Base-by-base conservation (phyloP, 1,284 basidiomycete species). In the Athelia sp. region DNA sequence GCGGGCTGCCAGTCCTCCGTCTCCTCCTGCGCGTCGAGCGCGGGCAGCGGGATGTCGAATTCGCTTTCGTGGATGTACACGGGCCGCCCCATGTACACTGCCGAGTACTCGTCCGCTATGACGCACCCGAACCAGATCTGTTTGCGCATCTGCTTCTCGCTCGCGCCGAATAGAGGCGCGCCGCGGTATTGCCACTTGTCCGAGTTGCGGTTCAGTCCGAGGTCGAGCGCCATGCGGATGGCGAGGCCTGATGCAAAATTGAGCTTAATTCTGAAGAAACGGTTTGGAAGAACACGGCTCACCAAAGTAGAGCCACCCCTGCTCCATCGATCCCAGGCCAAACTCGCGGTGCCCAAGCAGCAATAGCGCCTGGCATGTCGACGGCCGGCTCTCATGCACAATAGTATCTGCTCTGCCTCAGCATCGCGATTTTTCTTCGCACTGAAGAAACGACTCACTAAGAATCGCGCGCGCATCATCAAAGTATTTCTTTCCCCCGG, bases 71-170 rank as follows among this genome's bases (percentile, higher is more conserved):
- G 76, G 46, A 92, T 87, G 50, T 78, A 74, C 44, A 82, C 76
- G 1, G 88, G 87, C 18, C 88, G 76, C 78, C 80, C 89, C 75
- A 88, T 84, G 62, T 87, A 88, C 23, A 83, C 72, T 18, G 82
- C 81, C 4, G 79, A 24, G 53, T 44, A 62, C 76, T 46, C 61
- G 61, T 93, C 90, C 48, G 83, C 76, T 36, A 86, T 72, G 58
- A 82, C 77, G 60, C 88, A 90, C 19, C 78, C 74, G 84, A 87
- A 91, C 90, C 90, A 93, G 44, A 92, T 84, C 51, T 90, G 84
- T 52, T 84, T 81, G 52, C 90, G 75, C 4, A 78, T 81, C 64
- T 90, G 84, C 47, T 82, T 84, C 64, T 93, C 90, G 58, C 82
- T 76, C n/a, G 74, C 66, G 4, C 79, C 78, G 59, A 92, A 91